Evolutionary conservation across 305 asterid genomes (phyloP), one percentile per base, ranked within the genome.

Genomic region (Solanum hybrid): DNA sequence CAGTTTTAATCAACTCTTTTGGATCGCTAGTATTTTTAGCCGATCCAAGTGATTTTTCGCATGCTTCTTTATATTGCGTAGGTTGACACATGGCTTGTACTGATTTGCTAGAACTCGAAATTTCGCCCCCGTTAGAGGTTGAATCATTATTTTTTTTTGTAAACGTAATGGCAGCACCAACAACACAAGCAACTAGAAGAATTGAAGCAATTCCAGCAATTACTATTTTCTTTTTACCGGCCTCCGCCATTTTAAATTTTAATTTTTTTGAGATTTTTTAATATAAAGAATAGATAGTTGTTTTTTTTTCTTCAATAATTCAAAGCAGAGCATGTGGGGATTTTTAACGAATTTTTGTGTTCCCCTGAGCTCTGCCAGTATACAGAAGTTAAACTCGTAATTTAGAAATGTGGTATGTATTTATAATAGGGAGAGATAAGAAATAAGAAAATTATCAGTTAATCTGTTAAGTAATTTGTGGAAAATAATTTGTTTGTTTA

Each of bases 21-120:
- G 92, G 89, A 36, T 93, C 89, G 1, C 79, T 73, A 0, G 91
- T 40, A 77, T 93, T 90, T 13, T 90, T 88, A 3, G 92, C 92
- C 1, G 40, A 35, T 2, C 51, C 26, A 7, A 93, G 92, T 24
- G 90, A 89, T 6, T 77, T 42, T 28, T 35, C 90, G 64, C 93
- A 93, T 2, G 91, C 69, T 26, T 89, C 91, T 31, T 90, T 92
- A 40, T 92, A 93, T 78, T 92, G 91, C 2, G 92, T 92, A 0
- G 91, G 87, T 18, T 89, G 88, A 39, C 93, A 93, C 12, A 93
- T 67, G 26, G 84, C 42, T 64, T 92, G n/a, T 2, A 92, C 83
- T 0, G 93, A 75, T 34, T 90, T 90, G 61, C 8, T 79, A 24
- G 89, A n/a, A 2, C 89, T 40, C 12, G 33, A 77, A 20, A 64